These are phyloP conservation scores for Penicillium expansum DNA, from an alignment of 2,329 filamentous ascomycete species.

Conservation along the genomic window DNA sequence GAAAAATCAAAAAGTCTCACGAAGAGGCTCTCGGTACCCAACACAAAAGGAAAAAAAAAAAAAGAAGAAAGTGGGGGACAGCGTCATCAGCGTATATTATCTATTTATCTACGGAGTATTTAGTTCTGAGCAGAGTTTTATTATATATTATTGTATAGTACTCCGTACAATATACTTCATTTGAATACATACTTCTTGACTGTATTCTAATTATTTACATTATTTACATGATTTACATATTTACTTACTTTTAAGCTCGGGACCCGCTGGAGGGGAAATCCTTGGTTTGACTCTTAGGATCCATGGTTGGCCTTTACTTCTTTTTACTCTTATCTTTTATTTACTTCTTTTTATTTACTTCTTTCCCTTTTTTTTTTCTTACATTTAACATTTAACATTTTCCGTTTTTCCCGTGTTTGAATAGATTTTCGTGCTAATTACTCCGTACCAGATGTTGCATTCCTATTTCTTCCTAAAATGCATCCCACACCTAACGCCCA, in stretches of 20 bases:
- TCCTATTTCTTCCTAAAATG: conserved; percentile 7
- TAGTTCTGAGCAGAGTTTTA: not conserved
- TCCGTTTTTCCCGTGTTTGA: not conserved
- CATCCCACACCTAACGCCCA: conserved; percentile 13
- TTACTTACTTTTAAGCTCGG: conserved; percentile 16
- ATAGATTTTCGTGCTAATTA: not conserved
- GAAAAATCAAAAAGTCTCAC: conserved; percentile 14
- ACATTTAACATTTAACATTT: not conserved
- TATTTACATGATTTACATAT: no score
- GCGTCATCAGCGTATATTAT: conserved; percentile 8
- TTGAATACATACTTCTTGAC: not conserved
- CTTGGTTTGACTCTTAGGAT: conserved; percentile 13
- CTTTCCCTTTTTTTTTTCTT: not conserved
- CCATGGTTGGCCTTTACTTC: conserved; percentile 5
- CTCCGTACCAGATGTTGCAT: not conserved
- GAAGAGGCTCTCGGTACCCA: conserved; percentile 26
- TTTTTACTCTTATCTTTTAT: not conserved
- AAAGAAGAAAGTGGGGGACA: conserved; percentile 12
- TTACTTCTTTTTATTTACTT: not conserved
- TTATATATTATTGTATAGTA: not conserved
- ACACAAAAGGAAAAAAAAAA: conserved; percentile 14
- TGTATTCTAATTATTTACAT: not conserved
- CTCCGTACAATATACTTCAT: not conserved
- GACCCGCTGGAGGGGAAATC: conserved; percentile 17
- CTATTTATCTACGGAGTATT: not conserved